phyloP scores from a whole-genome alignment of 192 early-diverging fungal genomes.

The Coemansia sp. region DNA sequence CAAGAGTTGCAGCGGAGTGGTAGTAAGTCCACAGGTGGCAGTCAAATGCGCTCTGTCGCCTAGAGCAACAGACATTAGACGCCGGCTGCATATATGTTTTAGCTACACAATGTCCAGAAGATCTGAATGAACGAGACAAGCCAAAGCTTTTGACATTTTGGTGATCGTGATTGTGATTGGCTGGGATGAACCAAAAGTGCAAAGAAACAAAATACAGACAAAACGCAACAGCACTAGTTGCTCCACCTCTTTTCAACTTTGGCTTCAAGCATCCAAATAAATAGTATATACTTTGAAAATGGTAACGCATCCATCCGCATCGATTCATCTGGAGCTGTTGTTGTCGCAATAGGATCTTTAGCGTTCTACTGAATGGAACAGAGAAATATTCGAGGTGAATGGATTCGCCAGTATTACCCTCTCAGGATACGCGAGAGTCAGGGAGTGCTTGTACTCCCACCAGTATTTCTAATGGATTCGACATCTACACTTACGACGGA shows the following conservation, averaged over 20 bases:
- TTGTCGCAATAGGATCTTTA: background rate
- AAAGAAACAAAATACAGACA: too few relatives aligned
- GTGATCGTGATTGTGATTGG: background rate
- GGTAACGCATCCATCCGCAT: constrained; percentile 11
- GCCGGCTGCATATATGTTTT: background rate
- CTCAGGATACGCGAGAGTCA: too few relatives aligned
- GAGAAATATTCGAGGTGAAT: background rate
- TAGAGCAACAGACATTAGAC: background rate
- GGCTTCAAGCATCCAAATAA: constrained; percentile 5
- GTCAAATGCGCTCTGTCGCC: constrained; percentile 18
- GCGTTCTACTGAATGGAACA: background rate
- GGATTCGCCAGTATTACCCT: too few relatives aligned
- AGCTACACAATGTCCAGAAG: background rate
- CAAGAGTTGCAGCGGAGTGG: constrained; percentile 13
- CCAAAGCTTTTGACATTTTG: too few relatives aligned
- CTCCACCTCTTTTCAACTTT: constrained; percentile 10
- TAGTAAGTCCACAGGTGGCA: background rate
- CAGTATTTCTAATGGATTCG: constrained; percentile 5
- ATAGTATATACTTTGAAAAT: constrained; percentile 10
- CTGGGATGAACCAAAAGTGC: background rate
- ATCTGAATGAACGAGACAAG: background rate
- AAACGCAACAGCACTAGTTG: too few relatives aligned
- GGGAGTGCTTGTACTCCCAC: too few relatives aligned
- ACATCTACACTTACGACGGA: background rate
- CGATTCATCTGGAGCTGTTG: background rate